Evolutionary conservation across 768 basidiomycete genomes (phyloP), one percentile per base, ranked within the genome.

Genomic region (Tricholoma sp.): DNA sequence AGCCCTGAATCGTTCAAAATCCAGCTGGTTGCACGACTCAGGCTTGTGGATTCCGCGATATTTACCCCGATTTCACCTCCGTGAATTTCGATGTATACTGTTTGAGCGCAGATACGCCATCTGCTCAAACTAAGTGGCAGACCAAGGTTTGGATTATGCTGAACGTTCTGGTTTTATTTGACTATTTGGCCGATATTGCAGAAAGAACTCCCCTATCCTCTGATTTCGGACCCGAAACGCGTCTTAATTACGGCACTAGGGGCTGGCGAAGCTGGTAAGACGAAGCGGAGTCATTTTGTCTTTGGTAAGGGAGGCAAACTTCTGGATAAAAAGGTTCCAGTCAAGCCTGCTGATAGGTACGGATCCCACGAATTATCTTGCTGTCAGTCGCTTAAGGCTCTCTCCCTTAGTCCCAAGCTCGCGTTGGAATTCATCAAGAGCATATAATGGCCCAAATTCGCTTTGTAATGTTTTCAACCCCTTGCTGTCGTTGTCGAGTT

Each of bases 301-400:
- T 96, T 98, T 63, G 90, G 84, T 62, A 89, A 91, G 69, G 94
- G 92, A 6, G 95, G 94, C 1, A 91, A 91, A 69, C 76, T 98
- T 42, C 72, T 96, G 3, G 88, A 95, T 15, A 91, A 85, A 74
- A 85, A 84, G 66, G 73, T 91, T 15, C 91, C 92, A 0, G 94
- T 97, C 51, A 89, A 93, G 66, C 91, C 94, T 2, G 85, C 68
- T 0, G 91, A 95, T 55, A 96, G 92, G 91, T 89, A 53, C 52
- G 76, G 59, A 8, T 12, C 18, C 31, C 51, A 32, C 54, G 32
- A 18, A n/a, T 32, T 24, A 33, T 39, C 13, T 29, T 12, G 44
- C 18, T 15, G 41, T 20, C 15, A 13, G 20, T 34, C 37, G 9
- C 8, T 20, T 45, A 4, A 15, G 29, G 15, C n/a, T 42, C 20